Evolutionary conservation across 768 basidiomycete species (phyloP).

Genomic region (Suillus discolor): DNA sequence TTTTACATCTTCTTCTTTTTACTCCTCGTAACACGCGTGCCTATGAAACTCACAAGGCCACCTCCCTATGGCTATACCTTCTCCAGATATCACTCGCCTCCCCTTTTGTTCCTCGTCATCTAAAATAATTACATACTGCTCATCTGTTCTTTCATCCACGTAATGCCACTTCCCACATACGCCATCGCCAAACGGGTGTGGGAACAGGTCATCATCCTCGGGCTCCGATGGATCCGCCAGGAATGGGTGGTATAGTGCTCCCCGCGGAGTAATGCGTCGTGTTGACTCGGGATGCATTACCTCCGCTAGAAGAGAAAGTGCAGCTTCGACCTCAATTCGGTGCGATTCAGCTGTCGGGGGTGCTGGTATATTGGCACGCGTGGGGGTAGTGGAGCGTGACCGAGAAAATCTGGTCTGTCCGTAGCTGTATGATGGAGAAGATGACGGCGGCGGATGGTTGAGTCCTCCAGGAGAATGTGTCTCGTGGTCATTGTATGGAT

Average conservation of each 20-base stretch:
- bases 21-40: slow-evolving; percentile 15
- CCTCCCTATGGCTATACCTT: slow-evolving; percentile 60
- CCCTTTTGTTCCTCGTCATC: slow-evolving; percentile 37
- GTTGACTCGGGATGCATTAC: slow-evolving; percentile 79
- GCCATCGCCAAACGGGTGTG: slow-evolving; percentile 70
- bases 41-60: slow-evolving; percentile 66
- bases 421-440: slow-evolving; percentile 33
- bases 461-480: slow-evolving; percentile 22
- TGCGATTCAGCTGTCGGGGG: slow-evolving; percentile 42
- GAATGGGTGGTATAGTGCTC: slow-evolving; percentile 81
- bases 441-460: slow-evolving; percentile 32
- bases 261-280: slow-evolving; percentile 73
- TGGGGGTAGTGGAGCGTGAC: slow-evolving; percentile 26
- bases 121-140: slow-evolving; percentile 50
- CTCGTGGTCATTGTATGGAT: slow-evolving; percentile 47
- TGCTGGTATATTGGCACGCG: slow-evolving; percentile 14
- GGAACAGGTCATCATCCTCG: slow-evolving; percentile 68
- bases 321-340: slow-evolving; percentile 58
- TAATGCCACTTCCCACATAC: slow-evolving; percentile 66
- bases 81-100: slow-evolving; percentile 35
- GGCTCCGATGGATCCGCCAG: slow-evolving; percentile 49
- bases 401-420: slow-evolving; percentile 18
- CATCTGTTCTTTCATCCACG: slow-evolving; percentile 59
- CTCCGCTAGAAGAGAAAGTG: slow-evolving; percentile 74
- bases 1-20: slow-evolving; percentile 4